Conservation (phyloP, 2,329 filamentous ascomycete genomes). For the Fulvia fulva region DNA sequence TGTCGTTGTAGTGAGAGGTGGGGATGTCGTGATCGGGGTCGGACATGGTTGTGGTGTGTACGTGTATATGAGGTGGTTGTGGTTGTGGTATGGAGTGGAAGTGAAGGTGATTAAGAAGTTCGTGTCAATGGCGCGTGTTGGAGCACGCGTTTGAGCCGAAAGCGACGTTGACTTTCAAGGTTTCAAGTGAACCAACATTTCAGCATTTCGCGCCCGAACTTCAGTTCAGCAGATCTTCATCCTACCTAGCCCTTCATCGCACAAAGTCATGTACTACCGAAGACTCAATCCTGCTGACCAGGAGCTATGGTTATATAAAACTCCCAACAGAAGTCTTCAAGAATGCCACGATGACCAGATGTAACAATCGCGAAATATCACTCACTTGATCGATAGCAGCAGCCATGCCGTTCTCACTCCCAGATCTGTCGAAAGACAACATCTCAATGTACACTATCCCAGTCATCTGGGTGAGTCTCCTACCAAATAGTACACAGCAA, state of each 20-base stretch:
- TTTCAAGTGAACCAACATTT: background rate
- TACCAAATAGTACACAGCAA: too few relatives aligned
- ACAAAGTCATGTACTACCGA: background rate
- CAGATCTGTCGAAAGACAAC: conserved; percentile 22
- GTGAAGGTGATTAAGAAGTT: background rate
- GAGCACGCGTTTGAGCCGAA: background rate
- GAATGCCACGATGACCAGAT: background rate
- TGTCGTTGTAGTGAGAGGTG: conserved; percentile 51
- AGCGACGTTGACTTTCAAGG: background rate
- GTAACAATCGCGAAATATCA: too few relatives aligned
- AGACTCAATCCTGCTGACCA: background rate
- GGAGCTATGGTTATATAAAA: background rate
- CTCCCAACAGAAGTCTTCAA: background rate
- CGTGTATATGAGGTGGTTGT: background rate
- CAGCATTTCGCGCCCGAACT: background rate
- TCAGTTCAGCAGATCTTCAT: background rate
- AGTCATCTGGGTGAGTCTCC: conserved; percentile 27
- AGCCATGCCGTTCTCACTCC: conserved; percentile 21
- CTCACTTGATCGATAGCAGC: background rate
- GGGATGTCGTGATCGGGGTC: conserved; percentile 7
- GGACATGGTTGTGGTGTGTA: conserved; percentile 13
- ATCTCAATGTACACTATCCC: conserved; percentile 31
- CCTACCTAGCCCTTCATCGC: background rate
- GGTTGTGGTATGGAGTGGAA: background rate
- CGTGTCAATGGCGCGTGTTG: background rate